Base-by-base conservation (phyloP, 1,284 basidiomycete species). In the Sanghuangporus baumii region DNA sequence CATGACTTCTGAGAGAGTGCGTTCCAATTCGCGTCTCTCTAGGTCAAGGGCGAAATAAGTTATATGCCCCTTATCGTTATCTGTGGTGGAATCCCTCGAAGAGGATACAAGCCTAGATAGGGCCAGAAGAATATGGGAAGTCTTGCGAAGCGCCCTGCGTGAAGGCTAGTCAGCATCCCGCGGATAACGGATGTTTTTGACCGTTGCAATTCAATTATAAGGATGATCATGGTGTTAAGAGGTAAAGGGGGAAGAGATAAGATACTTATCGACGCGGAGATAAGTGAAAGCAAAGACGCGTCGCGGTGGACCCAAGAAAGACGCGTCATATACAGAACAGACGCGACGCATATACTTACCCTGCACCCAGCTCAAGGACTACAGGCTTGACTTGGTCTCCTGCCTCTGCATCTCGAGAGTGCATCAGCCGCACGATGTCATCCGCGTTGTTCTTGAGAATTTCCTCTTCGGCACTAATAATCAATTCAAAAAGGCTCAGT, bases 31-130 rank as follows among this genome's bases (percentile, higher is more conserved):
- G 59, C 83, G 83, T 68, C 89, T 81, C 74, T 96, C 94, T 34
- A 98, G 86, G 71, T 98, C 96, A 59, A 99, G 88, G 12, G 96
- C 94, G 77, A 93, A 95, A 75, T 97, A 98, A 1, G 87, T 91
- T 70, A 92, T 85, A 70, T 71, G 2, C 68, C 65, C 16, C 71
- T 34, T 62, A 20, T 55, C 59, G 50, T 37, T 59, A 9, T 60
- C 47, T 46, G 52, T 36, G 18, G 61, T 40, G 20, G 63, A 52
- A 40, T 54, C 55, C 43, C 66, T 60, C 63, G 65, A 60, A 65
- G 65, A 69, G 20, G 76, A 71, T 7, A 82, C 79, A 16, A 80
- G 72, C 66, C 76, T 74, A 50, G 92, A 84, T 43, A 98, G 80
- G 1, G 91, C 91, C 18, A 79, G 80, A 37, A 99, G 81, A 60